phyloP scores from a whole-genome alignment of 257 asterid species.

The Solanum arcanum region DNA sequence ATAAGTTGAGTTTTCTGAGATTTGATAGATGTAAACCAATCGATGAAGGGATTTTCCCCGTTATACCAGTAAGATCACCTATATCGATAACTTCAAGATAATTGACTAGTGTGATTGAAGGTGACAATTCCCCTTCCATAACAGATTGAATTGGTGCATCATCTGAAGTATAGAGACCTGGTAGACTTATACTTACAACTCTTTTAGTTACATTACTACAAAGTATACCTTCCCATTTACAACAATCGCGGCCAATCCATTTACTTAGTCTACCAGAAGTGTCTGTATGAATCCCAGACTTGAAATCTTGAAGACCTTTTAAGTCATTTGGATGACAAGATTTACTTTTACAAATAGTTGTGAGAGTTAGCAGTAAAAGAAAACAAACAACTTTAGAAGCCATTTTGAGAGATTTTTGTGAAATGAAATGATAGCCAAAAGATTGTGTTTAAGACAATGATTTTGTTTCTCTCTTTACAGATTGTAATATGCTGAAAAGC shows the following conservation, averaged over 20 bases:
- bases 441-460: background rate
- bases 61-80: constrained; percentile 23
- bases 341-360: background rate
- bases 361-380: constrained; percentile 19
- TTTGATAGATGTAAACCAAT: constrained; percentile 33
- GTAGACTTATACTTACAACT: constrained; percentile 44
- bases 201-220: constrained; percentile 33
- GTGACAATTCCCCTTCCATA: constrained; percentile 37
- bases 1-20: constrained; percentile 27
- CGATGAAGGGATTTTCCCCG: constrained; percentile 30
- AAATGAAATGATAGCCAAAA: constrained; percentile 7
- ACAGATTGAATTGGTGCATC: constrained; percentile 27
- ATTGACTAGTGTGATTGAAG: constrained; percentile 27
- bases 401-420: constrained; percentile 14
- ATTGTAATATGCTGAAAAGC: constrained; percentile 14
- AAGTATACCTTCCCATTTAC: constrained; percentile 49
- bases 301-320: constrained; percentile 35
- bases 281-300: constrained; percentile 27
- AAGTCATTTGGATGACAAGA: constrained; percentile 48
- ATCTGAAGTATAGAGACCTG: constrained; percentile 26
- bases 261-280: constrained; percentile 23
- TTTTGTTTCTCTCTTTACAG: constrained; percentile 26
- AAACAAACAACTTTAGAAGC: constrained; percentile 9
- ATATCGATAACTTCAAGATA: constrained; percentile 41
- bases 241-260: constrained; percentile 39